Evolutionary conservation across 345 rosid genomes (phyloP), one percentile per base, ranked within the genome.

Genomic region (Heritiera fomes): DNA sequence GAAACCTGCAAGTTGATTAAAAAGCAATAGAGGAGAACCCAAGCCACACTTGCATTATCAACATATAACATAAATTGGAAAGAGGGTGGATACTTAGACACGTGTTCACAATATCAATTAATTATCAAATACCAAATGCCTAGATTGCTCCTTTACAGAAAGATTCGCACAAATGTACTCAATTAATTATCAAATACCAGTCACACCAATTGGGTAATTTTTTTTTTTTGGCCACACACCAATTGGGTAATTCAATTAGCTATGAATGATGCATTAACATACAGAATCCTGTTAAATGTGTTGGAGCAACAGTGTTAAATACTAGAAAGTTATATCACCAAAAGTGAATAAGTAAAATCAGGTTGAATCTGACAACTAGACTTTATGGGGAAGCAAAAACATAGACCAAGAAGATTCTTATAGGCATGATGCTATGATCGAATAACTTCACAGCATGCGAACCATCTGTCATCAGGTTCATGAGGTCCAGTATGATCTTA

Each of bases 271-370:
- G 32, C 17, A 71, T 32, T 71, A 52, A 34, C 9, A 52, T 34
- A 62, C 15, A 32, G 47, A 52, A 32, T 32, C 62, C 30, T 34
- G 15, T 52, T 72, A 49, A 23, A 67, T n/a, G 17, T n/a, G 14
- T n/a, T 41, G 6, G 12, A 49, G 41, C 43, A 47, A 49, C 20
- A 49, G 20, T 12, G 13, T 66, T 72, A 74, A 13, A 76, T 40
- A 41, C 34, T 60, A 53, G 52, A 43, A 63, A 49, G 41, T 62
- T 81, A 73, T 59, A 66, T 75, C 43, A 32, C 30, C 40, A 34
- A 65, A 45, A 59, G 56, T 18, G 56, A 55, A 28, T 20, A 75
- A 55, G 69, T 32, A 66, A 66, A 23, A 45, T 47, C 53, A 68
- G 15, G 8, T 6, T 15, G 53, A 46, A 69, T 47, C 73, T 20